Evolutionary conservation across 2,329 filamentous ascomycete species (phyloP), one percentile per base, ranked within the genome.

Genomic region (Penicillium sp.): DNA sequence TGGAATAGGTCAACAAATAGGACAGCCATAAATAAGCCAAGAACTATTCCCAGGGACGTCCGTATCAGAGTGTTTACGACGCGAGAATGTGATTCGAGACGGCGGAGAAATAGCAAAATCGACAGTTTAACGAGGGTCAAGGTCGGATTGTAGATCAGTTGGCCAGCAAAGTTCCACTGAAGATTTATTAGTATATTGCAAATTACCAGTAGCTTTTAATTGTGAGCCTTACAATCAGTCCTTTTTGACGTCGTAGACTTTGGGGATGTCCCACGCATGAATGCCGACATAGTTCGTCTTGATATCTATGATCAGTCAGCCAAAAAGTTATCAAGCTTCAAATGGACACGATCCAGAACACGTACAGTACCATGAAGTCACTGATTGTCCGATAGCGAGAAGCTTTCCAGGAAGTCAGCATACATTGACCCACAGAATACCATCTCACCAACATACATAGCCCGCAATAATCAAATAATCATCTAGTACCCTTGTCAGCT

Each of bases 1-100:
- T 70, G 68, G 31, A 71, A 71, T n/a, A 69, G 62, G 24, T 69
- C 65, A 21, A 70, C 61, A 3, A 69, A 48, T 2, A 68, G 51
- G 4, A 65, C 60, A 5, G 64, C 46, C n/a, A 67, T 8, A 21
- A 67, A 66, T 4, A 67, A 57, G 1, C 48, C 43, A 13, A 59
- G 28, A 13, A 65, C 63, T 11, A 67, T 43, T 16, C 45, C 51
- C 14, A 67, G 47, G 14, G 62, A 57, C 23, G 31, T 43, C 58
- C 62, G 67, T 28, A 67, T 63, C 3, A 66, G 52, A 44, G 40
- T 51, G 10, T 61, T 60, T 21, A 67, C 59, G 31, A 56, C 14
- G 13, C 47, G 56, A 3, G 62, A 68, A n/a, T 42, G 65, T n/a
- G 58, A 64, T 10, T 69, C 63, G 1, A 71, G 57, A 26, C 69